Evolutionary conservation across 139 green algal species (phyloP).

Genomic region (Volvox reticuliferus): DNA sequence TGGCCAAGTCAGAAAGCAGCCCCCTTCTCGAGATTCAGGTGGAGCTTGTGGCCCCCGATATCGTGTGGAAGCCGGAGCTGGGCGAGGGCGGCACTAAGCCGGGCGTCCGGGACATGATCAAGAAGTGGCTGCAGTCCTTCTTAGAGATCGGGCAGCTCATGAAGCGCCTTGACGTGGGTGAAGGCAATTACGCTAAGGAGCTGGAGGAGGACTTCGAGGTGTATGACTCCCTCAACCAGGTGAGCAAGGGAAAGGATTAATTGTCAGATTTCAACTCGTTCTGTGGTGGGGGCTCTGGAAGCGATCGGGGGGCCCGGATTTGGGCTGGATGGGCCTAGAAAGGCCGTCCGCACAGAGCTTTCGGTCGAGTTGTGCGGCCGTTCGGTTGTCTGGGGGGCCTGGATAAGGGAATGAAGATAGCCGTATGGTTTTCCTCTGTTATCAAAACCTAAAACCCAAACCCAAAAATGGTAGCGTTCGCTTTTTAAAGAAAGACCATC

Average conservation of each 20-base stretch:
- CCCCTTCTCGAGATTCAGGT: constrained; percentile 90
- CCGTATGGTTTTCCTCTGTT: too few relatives aligned
- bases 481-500: not conserved
- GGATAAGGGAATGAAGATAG: too few relatives aligned
- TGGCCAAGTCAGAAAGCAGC: constrained; percentile 71
- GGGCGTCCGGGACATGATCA: constrained; percentile 83
- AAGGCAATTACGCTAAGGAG: constrained; percentile 91
- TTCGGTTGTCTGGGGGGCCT: too few relatives aligned
- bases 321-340: too few relatives aligned
- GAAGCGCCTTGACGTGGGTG: constrained; percentile 88
- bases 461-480: too few relatives aligned
- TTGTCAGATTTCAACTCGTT: too few relatives aligned
- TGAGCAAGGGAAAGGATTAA: not conserved
- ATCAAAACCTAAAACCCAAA: too few relatives aligned
- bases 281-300: too few relatives aligned
- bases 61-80: constrained; percentile 89
- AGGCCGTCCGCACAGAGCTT: too few relatives aligned
- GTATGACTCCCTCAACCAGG: constrained; percentile 74
- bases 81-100: constrained; percentile 52
- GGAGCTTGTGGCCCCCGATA: constrained; percentile 81
- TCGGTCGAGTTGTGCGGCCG: too few relatives aligned
- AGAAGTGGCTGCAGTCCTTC: constrained; percentile 85
- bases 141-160: constrained; percentile 80
- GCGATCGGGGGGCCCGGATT: too few relatives aligned
- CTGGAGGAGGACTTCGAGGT: constrained; percentile 91